Percentiles rank a stretch among this genome's conserved stretches.
Conservation (phyloP, 441 rosid genomes). For the Bocquillonia castaneifolia region DNA sequence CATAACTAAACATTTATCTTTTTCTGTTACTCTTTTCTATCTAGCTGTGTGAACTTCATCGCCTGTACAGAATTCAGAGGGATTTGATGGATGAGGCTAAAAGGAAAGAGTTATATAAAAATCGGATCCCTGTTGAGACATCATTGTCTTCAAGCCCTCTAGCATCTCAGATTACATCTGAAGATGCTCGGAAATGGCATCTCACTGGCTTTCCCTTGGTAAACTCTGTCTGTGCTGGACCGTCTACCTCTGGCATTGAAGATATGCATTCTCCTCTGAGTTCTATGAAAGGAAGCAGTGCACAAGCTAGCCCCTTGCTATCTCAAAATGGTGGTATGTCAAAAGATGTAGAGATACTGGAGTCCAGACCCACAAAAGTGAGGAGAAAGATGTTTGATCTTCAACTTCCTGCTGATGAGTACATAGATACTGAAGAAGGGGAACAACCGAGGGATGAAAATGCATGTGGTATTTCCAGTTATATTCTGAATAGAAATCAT, state of each 20-base stretch:
- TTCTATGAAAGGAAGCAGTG: constrained; percentile 54
- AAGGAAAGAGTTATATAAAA: constrained; percentile 46
- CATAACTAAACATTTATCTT: constrained; percentile 14
- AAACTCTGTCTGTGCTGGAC: constrained; percentile 47
- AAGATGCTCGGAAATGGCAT: constrained; percentile 63
- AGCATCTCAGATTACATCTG: constrained; percentile 58
- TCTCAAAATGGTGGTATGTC: constrained; percentile 58
- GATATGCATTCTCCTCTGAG: constrained; percentile 63
- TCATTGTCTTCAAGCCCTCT: constrained; percentile 60
- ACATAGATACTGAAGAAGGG: constrained; percentile 62
- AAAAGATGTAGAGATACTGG: constrained; percentile 50
- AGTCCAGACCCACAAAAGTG: constrained; percentile 63
- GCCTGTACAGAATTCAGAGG: constrained; percentile 68
- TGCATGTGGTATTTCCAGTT: constrained; percentile 37
- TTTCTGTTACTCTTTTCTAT: constrained; percentile 14
- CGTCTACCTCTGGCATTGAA: constrained; percentile 54
- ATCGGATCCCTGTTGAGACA: constrained; percentile 39
- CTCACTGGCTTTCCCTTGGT: constrained; percentile 46
- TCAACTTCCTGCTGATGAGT: constrained; percentile 84
- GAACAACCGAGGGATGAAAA: constrained; percentile 47
- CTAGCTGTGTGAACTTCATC: constrained; percentile 83
- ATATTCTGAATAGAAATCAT: constrained; percentile 40
- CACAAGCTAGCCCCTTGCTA: constrained; percentile 49
- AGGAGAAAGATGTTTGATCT: constrained; percentile 84
- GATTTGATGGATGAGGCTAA: constrained; percentile 63